These are phyloP conservation scores for Micromonas commoda DNA, from an alignment of 139 green algal species.

Conservation along the genomic window DNA sequence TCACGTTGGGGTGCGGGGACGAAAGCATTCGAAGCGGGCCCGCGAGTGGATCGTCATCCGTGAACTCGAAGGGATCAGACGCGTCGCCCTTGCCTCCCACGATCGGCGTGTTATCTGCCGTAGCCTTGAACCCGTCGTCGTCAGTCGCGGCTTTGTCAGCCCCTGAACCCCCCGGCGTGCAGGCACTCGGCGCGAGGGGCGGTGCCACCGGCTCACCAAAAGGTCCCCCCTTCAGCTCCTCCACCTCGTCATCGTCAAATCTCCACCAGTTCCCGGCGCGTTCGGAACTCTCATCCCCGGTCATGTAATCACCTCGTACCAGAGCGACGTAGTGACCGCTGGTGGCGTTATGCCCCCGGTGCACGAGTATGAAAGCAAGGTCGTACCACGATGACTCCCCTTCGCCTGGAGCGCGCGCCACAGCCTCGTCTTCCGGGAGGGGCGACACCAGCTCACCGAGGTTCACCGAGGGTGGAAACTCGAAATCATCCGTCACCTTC, in stretches of 20 bases:
- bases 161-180: too few species aligned
- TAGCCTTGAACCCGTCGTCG: too few species aligned
- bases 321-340: constrained; percentile 73
- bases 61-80: too few species aligned
- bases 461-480: constrained; percentile 65
- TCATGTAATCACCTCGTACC: too few species aligned
- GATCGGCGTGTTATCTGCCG: too few species aligned
- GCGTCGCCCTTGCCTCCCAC: too few species aligned
- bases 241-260: constrained; percentile 61
- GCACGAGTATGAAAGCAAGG: constrained; percentile 71
- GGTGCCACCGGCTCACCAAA: neutral
- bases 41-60: too few species aligned
- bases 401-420: neutral
- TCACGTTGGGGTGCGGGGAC: too few species aligned
- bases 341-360: constrained; percentile 67
- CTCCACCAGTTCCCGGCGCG: constrained; percentile 64
- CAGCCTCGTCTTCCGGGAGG: neutral
- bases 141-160: too few species aligned
- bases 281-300: neutral
- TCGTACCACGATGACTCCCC: neutral
- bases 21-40: too few species aligned
- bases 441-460: constrained; percentile 40
- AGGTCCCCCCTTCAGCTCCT: neutral
- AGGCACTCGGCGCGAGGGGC: too few species aligned
- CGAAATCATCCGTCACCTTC: constrained; percentile 72